Evolutionary conservation across 768 basidiomycete species (phyloP).

Genomic region (Suillus clintonianus): DNA sequence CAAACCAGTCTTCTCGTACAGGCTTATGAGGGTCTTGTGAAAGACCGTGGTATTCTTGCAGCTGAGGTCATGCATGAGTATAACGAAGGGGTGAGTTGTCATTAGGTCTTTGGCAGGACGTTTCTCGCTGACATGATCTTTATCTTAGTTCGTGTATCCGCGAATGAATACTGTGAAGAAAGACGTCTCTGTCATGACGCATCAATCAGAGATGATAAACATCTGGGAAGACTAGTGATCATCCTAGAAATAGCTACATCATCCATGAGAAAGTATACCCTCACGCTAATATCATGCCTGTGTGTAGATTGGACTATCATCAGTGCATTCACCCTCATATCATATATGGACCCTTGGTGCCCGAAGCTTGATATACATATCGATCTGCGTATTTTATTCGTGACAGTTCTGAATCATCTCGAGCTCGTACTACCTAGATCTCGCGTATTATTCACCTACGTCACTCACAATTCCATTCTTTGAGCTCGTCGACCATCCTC

Average conservation of each 20-base stretch:
- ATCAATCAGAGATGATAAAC: constrained; percentile 75
- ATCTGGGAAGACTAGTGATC: constrained; percentile 46
- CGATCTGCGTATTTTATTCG: background rate
- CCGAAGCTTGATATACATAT: background rate
- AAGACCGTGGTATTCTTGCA: constrained; percentile 74
- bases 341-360: background rate
- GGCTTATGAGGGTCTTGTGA: constrained; percentile 63
- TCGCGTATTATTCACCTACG: background rate
- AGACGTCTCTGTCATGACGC: constrained; percentile 85
- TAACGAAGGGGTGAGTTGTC: constrained; percentile 63
- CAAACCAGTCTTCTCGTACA: constrained; percentile 49
- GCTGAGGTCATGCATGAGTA: constrained; percentile 86
- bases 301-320: background rate
- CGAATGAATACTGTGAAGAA: constrained; percentile 72
- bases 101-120: background rate
- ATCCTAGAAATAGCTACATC: background rate
- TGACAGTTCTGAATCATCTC: background rate
- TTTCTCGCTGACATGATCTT: background rate
- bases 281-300: background rate
- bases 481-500: background rate
- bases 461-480: background rate
- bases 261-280: background rate
- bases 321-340: background rate
- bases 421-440: background rate
- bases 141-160: constrained; percentile 77